A percentile compares a stretch with the other conserved stretches of the same genome.
phyloP scores from a whole-genome alignment of 169 alveolate genomes.

The Plasmodium fragile region DNA sequence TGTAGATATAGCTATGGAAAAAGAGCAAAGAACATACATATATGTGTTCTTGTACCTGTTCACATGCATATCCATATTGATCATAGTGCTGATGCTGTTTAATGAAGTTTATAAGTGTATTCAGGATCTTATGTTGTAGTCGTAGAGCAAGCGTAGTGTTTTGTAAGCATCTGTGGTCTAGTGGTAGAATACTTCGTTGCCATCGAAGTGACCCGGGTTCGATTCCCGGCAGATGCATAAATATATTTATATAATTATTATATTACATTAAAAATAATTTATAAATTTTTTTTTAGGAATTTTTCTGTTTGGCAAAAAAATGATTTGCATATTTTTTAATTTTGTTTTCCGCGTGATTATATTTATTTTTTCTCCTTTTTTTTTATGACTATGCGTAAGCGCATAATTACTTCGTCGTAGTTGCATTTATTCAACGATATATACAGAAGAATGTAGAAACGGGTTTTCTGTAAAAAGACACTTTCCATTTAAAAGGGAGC shows the following conservation, averaged over 20 bases:
- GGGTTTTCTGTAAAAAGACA: not conserved
- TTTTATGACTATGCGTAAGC: not conserved
- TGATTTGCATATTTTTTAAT: not conserved
- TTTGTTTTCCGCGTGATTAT: not conserved
- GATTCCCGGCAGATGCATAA: conserved; percentile 97
- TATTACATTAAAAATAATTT: too few species aligned
- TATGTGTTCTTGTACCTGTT: not conserved
- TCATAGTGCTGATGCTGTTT: not conserved
- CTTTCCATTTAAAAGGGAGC: not conserved
- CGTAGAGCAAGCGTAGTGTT: not conserved
- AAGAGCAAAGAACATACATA: not conserved
- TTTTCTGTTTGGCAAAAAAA: not conserved
- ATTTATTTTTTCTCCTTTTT: not conserved
- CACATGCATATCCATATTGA: not conserved
- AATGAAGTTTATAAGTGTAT: not conserved
- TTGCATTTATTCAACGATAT: not conserved
- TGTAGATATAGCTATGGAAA: not conserved
- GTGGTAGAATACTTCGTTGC: conserved; percentile 98
- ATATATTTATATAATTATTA: not conserved
- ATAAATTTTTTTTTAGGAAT: not conserved
- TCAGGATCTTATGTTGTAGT: not conserved
- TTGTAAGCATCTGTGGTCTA: conserved; percentile 94
- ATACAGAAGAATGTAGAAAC: not conserved
- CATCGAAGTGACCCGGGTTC: conserved; percentile 99
- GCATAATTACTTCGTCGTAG: not conserved